Evolutionary conservation across 2,329 filamentous ascomycete genomes (phyloP).

Genomic region (Aspergillus novoparasiticus): DNA sequence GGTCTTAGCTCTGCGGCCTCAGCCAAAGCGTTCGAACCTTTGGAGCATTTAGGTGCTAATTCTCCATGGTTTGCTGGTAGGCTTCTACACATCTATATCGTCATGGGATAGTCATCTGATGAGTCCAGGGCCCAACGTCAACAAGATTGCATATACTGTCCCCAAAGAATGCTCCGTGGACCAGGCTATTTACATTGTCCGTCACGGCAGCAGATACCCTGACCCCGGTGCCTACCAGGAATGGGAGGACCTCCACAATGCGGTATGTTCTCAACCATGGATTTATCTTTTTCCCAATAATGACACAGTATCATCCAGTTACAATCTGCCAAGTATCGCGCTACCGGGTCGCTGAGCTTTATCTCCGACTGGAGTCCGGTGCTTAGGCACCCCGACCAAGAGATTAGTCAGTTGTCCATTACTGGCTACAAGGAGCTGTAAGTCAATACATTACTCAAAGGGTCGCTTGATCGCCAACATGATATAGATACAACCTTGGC

Average conservation of each 20-base stretch:
- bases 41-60: slow-evolving; percentile 56
- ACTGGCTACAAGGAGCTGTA: slow-evolving; percentile 64
- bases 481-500: slow-evolving; percentile 33
- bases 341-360: slow-evolving; percentile 58
- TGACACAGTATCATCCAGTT: slow-evolving; percentile 44
- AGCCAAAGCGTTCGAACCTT: slow-evolving; percentile 34
- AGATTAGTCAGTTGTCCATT: slow-evolving; percentile 62
- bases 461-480: not conserved
- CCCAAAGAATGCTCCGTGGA: slow-evolving; percentile 62
- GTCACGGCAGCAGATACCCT: slow-evolving; percentile 66
- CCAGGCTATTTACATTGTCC: slow-evolving; percentile 60
- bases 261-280: slow-evolving; percentile 13
- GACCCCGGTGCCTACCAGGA: slow-evolving; percentile 61
- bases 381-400: slow-evolving; percentile 55
- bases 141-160: slow-evolving; percentile 56
- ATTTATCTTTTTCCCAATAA: not conserved
- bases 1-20: slow-evolving; percentile 13
- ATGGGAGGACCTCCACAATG: slow-evolving; percentile 49
- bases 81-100: slow-evolving; percentile 9
- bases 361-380: slow-evolving; percentile 61
- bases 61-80: slow-evolving; percentile 56
- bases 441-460: not conserved
- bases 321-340: slow-evolving; percentile 56
- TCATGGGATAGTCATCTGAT: not conserved
- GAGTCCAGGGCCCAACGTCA: slow-evolving; percentile 56